A percentile compares a stretch with the other conserved stretches of the same genome.
phyloP scores from a whole-genome alignment of 257 asterid genomes.

The Anisodus acutangulus region DNA sequence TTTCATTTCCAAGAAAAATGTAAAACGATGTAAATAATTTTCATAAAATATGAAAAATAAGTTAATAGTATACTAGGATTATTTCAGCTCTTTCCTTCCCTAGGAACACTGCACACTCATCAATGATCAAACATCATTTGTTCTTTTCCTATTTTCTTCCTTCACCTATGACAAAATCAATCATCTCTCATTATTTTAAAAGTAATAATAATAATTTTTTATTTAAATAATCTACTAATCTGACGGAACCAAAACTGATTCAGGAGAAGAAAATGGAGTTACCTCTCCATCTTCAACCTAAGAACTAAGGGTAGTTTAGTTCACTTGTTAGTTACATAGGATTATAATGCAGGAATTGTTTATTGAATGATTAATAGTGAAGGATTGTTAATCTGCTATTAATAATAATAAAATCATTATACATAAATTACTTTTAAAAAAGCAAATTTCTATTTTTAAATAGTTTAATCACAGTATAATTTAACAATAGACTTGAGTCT shows the following conservation, averaged over 20 bases:
- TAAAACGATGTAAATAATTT: background rate
- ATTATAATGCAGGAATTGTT: no score
- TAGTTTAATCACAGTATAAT: no score
- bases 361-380: no score
- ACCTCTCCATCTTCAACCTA: background rate
- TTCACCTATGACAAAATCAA: conserved; percentile 29
- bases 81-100: conserved; percentile 50
- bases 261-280: background rate
- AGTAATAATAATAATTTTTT: background rate
- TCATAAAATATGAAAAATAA: background rate
- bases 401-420: no score
- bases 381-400: no score
- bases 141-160: conserved; percentile 29
- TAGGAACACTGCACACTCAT: conserved; percentile 46
- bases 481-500: no score
- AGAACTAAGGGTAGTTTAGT: no score
- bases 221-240: background rate
- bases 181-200: conserved; percentile 23
- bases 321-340: no score
- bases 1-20: conserved; percentile 35
- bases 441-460: no score
- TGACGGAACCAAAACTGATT: background rate
- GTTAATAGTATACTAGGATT: conserved; percentile 30
- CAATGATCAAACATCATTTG: conserved; percentile 43
- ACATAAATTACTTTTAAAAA: no score